These are phyloP conservation scores for Gossypium herbaceum DNA, from an alignment of 345 rosid species.

Conservation along the genomic window DNA sequence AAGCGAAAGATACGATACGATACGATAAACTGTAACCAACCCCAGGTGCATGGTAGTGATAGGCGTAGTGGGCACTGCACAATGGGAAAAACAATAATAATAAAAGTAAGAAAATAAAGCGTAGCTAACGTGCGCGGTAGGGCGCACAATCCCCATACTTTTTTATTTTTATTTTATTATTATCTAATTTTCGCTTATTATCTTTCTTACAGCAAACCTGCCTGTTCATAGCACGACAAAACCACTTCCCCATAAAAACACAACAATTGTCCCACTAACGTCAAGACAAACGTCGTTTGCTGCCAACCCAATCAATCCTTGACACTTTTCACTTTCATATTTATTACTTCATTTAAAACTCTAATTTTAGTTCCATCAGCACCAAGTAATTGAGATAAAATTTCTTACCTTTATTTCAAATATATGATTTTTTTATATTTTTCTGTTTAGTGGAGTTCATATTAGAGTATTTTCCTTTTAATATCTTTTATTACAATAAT, in stretches of 20 bases:
- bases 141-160: background rate
- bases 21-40: background rate
- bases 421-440: too few relatives aligned
- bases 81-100: background rate
- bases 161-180: too few relatives aligned
- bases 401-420: too few relatives aligned
- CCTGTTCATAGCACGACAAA: constrained; percentile 76
- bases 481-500: too few relatives aligned
- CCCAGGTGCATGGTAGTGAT: constrained; percentile 26
- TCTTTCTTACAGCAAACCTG: constrained; percentile 23
- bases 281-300: constrained; percentile 45
- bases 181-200: background rate
- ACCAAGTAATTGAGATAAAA: background rate
- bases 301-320: constrained; percentile 20
- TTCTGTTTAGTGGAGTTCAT: too few relatives aligned
- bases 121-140: constrained; percentile 24
- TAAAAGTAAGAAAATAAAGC: background rate
- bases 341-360: too few relatives aligned
- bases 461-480: too few relatives aligned
- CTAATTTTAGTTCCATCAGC: background rate
- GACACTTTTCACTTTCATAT: background rate
- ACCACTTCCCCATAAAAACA: constrained; percentile 59
- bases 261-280: constrained; percentile 53
- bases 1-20: background rate
- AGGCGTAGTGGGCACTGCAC: background rate